Percentiles rank a stretch among this genome's conserved stretches.
Conservation (phyloP, 495 filamentous ascomycete genomes). For the Jackrogersella multiformis region DNA sequence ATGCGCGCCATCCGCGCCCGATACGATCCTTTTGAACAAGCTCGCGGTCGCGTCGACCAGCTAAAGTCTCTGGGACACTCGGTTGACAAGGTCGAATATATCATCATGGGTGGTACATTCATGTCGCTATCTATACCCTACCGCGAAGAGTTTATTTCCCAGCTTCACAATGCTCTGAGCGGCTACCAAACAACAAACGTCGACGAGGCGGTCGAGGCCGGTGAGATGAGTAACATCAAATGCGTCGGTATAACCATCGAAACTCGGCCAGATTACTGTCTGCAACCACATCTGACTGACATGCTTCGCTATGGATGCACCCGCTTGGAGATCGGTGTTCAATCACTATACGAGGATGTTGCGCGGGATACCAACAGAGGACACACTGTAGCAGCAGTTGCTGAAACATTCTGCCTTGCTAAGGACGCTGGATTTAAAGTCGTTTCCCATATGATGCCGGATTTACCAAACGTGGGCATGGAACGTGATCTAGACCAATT, state of each 20-base stretch:
- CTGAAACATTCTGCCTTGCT: conserved; percentile 91
- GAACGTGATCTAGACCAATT: conserved; percentile 97
- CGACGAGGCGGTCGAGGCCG: conserved; percentile 91
- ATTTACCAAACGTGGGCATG: conserved; percentile 97
- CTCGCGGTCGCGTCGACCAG: conserved; percentile 93
- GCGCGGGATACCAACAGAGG: conserved; percentile 96
- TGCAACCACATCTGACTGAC: conserved; percentile 87
- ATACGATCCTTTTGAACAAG: conserved; percentile 98
- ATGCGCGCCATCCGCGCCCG: conserved; percentile 98
- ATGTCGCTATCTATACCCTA: conserved; percentile 94
- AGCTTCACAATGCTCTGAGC: conserved; percentile 94
- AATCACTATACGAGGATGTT: conserved; percentile 98
- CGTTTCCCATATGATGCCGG: conserved; percentile 99
- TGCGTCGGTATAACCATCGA: conserved; percentile 99
- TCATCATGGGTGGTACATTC: conserved; percentile 99
- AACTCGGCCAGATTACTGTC: conserved; percentile 94
- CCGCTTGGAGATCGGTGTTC: conserved; percentile 91
- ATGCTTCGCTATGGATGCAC: conserved; percentile 99
- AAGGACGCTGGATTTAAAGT: conserved; percentile 99
- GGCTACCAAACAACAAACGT: conserved; percentile 92
- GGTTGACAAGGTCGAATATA: conserved; percentile 99
- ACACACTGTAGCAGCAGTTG: conserved; percentile 93
- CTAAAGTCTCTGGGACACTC: conserved; percentile 94
- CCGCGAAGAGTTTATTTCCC: conserved; percentile 89
- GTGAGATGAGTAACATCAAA: conserved; percentile 93